Evolutionary conservation across 345 rosid species (phyloP), one percentile per base, ranked within the genome.

Genomic region (Laguncularia racemosa): DNA sequence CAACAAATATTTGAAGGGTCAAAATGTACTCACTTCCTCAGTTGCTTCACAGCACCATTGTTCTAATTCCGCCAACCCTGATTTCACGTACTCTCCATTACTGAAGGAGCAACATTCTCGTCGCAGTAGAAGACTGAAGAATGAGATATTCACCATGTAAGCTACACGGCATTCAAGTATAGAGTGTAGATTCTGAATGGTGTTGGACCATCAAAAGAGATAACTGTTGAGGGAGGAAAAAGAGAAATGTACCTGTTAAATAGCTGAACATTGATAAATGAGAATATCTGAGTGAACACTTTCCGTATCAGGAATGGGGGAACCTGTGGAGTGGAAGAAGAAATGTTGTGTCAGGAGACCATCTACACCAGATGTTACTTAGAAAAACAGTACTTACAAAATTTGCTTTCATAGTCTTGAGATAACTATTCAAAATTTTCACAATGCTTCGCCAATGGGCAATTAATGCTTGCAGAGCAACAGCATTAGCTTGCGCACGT

Each of bases 101-200:
- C 88, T 78, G 68, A 85, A 80, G 2, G 91, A 77, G 56, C 91
- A 85, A 63, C 88, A 85, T 60, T 85, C 91, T 33, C 85, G 82
- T 1, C 88, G 80, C 53, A 85, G 84, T 73, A 85, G 62, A 57
- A 82, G 71, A 72, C 91, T 85, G 75, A 62, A 46, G 14, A 33
- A 33, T 33, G 40, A 33, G 6, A 33, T 33, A 7, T 33, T 33
- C 40, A 7, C 7, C 40, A 33, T 33, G 40, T 33, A 33, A 33
- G 7, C 40, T 33, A 4, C 40, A 33, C 9, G 7, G 40, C 9
- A 33, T 33, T 33, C 40, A 33, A 33, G 40, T 3, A 33, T 7
- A 33, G 40, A 6, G 40, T 33, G 40, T 33, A 33, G 40, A 33
- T 33, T 33, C 10, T 4, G 40, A 5, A 4, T 10, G 7, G 7